Evolutionary conservation across 345 rosid species (phyloP).

Genomic region (Eutrema heterophyllum): DNA sequence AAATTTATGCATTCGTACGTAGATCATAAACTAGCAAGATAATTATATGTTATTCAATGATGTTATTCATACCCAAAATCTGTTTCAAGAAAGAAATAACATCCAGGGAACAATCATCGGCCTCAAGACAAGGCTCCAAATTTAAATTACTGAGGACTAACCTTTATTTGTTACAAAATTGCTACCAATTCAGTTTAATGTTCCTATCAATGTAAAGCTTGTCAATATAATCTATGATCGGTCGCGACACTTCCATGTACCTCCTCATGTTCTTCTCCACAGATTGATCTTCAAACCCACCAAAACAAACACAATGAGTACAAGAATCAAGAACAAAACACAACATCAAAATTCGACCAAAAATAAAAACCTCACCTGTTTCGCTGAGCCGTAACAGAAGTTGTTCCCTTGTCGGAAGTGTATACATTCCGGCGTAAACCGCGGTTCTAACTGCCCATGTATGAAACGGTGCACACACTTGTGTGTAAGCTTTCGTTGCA

Average conservation of each 20-base stretch:
- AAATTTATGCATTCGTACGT: neutral
- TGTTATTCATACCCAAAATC: neutral
- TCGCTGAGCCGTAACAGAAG: slow-evolving; percentile 66
- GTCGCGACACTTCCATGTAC: slow-evolving; percentile 52
- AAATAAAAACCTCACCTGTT: slow-evolving; percentile 44
- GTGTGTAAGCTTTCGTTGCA: slow-evolving; percentile 70
- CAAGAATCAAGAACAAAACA: neutral
- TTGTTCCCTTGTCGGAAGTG: slow-evolving; percentile 70
- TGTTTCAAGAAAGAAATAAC: neutral
- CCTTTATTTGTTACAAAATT: neutral
- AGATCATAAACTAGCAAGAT: neutral
- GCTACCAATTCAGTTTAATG: slow-evolving; percentile 67
- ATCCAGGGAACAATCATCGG: neutral
- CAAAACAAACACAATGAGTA: neutral
- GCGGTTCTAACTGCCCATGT: slow-evolving; percentile 81
- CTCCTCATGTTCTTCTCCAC: slow-evolving; percentile 72
- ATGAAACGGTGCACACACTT: slow-evolving; percentile 81
- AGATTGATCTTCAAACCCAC: slow-evolving; percentile 42
- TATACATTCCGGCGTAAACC: slow-evolving; percentile 82
- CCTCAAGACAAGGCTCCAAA: neutral
- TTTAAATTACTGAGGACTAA: neutral
- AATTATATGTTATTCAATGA: neutral
- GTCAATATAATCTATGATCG: slow-evolving; percentile 64
- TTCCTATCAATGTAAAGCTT: slow-evolving; percentile 58
- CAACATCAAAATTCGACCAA: neutral